phyloP scores from a whole-genome alignment of 768 basidiomycete genomes.

The Lanmaoa rubissima region DNA sequence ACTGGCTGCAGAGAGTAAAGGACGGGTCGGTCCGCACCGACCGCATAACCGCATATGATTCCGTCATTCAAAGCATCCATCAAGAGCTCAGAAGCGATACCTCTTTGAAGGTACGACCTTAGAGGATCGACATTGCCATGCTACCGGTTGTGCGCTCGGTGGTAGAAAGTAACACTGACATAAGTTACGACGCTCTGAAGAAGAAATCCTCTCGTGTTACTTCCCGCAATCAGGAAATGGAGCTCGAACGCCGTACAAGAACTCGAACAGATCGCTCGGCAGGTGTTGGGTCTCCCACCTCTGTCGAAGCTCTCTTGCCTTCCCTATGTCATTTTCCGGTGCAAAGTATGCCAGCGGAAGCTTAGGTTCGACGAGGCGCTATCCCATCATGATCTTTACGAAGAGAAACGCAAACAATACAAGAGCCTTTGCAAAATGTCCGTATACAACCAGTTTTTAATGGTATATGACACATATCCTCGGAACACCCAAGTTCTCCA shows the following conservation, averaged over 20 bases:
- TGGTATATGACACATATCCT: neutral
- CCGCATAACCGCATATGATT: too few relatives aligned
- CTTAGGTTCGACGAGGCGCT: slow-evolving; percentile 5
- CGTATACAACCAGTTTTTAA: neutral
- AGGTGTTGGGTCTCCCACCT: neutral
- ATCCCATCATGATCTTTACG: slow-evolving; percentile 8
- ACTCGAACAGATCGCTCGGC: slow-evolving; percentile 7
- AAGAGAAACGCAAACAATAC: neutral
- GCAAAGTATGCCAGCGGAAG: slow-evolving; percentile 1
- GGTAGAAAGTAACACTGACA: neutral
- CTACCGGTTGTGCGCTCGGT: neutral
- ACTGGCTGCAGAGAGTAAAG: neutral
- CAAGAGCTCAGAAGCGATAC: neutral
- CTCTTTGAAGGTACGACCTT: slow-evolving; percentile 1
- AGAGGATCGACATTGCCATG: slow-evolving; percentile 2
- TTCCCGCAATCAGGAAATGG: slow-evolving; percentile 1
- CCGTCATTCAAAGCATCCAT: neutral
- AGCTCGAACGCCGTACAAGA: slow-evolving; percentile 8
- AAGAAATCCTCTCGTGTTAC: neutral
- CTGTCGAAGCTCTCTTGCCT: slow-evolving; percentile 5
- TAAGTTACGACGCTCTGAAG: neutral
- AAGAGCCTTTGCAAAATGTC: neutral
- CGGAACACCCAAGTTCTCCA: neutral
- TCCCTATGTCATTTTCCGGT: slow-evolving; percentile 12
- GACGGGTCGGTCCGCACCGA: neutral